Base-by-base conservation (phyloP, 2,329 filamentous ascomycete genomes). In the Bisporella sp. region DNA sequence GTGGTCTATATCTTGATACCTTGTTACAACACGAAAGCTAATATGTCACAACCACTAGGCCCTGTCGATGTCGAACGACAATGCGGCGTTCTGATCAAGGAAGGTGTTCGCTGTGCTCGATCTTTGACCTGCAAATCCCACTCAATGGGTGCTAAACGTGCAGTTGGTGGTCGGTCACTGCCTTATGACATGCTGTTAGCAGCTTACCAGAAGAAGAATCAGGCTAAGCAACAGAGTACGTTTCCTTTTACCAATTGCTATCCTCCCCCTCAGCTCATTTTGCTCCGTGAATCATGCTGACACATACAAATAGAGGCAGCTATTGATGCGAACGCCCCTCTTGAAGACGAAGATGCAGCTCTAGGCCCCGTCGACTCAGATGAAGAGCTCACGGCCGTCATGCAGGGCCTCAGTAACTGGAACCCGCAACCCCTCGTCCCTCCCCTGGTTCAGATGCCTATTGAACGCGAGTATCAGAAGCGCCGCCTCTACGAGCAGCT, bases 191-290 rank as follows among this genome's bases (percentile, higher is more conserved):
- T 95, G 85, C 73, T 96, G 39, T 76, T 96, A 37, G 84, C 87
- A 11, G 85, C 86, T 6, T 93, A 93, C 63, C 88, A 93, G 68
- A 96, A 97, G 77, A 97, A 96, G 76, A 99, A 99, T 62, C 93
- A 97, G 68, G 93, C 93, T 28, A 95, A 96, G 64, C 89, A 96
- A 72, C 93, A 97, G 69, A 95, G 89, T 91, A 76, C 41, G 33
- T 31, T 31, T 49, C 45, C 49, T 9, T 21, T 21, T 21, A 2
- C 3, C 21, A 21, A 21, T 21, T 21, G 21, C 21, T 21, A 21
- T 21, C 21, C 21, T 21, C 21, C 21, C 21, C 21, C 21, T 21
- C 21, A 21, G 21, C 21, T 21, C 21, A 21, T 37, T 37, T 37
- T 9, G 8, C 35, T 4, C n/a, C 8, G n/a, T n/a, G 35, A 37